Percentiles rank a stretch among this genome's conserved stretches.
phyloP scores from a whole-genome alignment of 2,329 filamentous ascomycete genomes.

The Stenocarpella maydis region DNA sequence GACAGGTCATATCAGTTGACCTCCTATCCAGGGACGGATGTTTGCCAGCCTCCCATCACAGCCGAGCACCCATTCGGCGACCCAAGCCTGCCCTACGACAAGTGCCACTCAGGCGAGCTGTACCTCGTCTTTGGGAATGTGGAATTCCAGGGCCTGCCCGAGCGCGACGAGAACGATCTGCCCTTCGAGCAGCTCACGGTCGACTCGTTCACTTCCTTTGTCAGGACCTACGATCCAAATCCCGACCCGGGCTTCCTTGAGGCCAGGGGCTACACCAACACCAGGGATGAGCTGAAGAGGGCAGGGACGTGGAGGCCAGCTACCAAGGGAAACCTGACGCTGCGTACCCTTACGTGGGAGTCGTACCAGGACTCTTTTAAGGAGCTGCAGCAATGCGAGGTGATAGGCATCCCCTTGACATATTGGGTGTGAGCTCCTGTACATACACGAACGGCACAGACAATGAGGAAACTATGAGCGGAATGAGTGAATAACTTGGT shows the following conservation, averaged over 20 bases:
- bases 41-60: constrained; percentile 53
- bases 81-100: constrained; percentile 55
- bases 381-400: constrained; percentile 60
- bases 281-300: constrained; percentile 38
- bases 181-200: constrained; percentile 49
- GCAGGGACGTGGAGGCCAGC: constrained; percentile 49
- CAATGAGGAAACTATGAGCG: background rate
- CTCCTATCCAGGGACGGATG: constrained; percentile 61
- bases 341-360: constrained; percentile 57
- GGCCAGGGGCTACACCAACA: constrained; percentile 50
- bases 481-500: background rate
- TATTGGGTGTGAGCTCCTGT: constrained; percentile 47
- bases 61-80: constrained; percentile 50
- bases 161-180: constrained; percentile 55
- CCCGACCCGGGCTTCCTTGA: constrained; percentile 53
- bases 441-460: background rate
- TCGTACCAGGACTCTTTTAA: constrained; percentile 50
- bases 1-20: constrained; percentile 62
- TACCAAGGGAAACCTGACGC: constrained; percentile 48
- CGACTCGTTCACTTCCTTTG: constrained; percentile 62
- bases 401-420: constrained; percentile 53
- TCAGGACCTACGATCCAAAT: constrained; percentile 59
- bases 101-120: constrained; percentile 65
- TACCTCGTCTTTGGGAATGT: constrained; percentile 63
- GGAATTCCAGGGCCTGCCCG: constrained; percentile 48